Percentiles rank a stretch among this genome's conserved stretches.
Evolutionary conservation across 768 basidiomycete genomes (phyloP).

Genomic region (Termitomyces sp.): DNA sequence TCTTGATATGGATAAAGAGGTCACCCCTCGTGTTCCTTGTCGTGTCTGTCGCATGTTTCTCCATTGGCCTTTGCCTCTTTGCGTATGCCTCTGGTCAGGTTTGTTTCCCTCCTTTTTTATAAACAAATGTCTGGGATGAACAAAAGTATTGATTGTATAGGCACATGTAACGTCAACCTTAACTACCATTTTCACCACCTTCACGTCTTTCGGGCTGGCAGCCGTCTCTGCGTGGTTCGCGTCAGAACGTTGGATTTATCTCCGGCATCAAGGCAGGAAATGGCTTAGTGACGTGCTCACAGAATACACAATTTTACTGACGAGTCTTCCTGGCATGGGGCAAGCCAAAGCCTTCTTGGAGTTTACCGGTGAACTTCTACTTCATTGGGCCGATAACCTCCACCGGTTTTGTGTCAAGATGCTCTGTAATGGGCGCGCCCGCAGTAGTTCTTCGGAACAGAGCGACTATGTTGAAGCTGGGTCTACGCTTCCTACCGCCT

Average conservation of each 20-base stretch:
- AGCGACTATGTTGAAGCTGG: slow-evolving; percentile 23
- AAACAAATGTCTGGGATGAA: not conserved
- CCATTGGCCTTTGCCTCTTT: slow-evolving; percentile 70
- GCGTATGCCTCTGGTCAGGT: slow-evolving; percentile 72
- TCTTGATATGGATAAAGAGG: slow-evolving; percentile 82
- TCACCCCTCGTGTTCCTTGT: slow-evolving; percentile 81
- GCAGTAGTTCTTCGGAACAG: slow-evolving; percentile 18
- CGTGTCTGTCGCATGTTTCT: slow-evolving; percentile 79
- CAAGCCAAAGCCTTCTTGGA: slow-evolving; percentile 11
- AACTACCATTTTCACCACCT: slow-evolving; percentile 71
- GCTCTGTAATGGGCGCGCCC: slow-evolving; percentile 15
- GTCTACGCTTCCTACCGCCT: slow-evolving; percentile 17
- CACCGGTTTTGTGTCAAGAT: slow-evolving; percentile 20
- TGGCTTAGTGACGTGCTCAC: slow-evolving; percentile 61
- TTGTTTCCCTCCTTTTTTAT: slow-evolving; percentile 11
- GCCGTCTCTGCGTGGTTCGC: slow-evolving; percentile 75
- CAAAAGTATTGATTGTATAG: slow-evolving; percentile 25
- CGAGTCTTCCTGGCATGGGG: slow-evolving; percentile 23
- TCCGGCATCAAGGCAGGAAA: slow-evolving; percentile 56
- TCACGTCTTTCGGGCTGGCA: slow-evolving; percentile 64
- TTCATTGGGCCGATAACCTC: slow-evolving; percentile 11
- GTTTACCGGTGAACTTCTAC: slow-evolving; percentile 12
- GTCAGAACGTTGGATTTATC: slow-evolving; percentile 61
- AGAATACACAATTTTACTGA: slow-evolving; percentile 35
- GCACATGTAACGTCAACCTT: slow-evolving; percentile 56